Evolutionary conservation across 140 eudicot genomes (phyloP), one percentile per base, ranked within the genome.

Genomic region (Senecio squalidus): DNA sequence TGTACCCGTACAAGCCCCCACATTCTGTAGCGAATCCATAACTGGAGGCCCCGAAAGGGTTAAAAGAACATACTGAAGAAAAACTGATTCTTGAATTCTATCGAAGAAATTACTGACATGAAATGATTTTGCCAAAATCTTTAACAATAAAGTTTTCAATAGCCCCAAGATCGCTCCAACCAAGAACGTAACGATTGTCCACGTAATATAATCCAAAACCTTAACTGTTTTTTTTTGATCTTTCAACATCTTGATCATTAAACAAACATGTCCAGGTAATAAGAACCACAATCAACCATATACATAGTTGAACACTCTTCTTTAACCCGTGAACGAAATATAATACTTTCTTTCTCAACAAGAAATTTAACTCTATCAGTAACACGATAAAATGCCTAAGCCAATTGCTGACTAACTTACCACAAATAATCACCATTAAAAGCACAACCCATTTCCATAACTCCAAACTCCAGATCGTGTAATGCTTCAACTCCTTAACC

Each of bases 401-500:
- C 95, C 95, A 85, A n/a, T 69, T 55, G 9, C 94, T 78, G 13
- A 89, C 57, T 54, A 89, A 56, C 78, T 80, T 49, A 45, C 97
- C 97, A 43, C 82, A 75, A 71, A 89, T 74, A 24, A 80, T 80
- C 3, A 80, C 95, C 63, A 82, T 51, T 33, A 82, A 64, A 25
- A 85, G 93, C 73, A 83, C 65, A 59, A 67, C 65, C 95, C 97
- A 89, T 67, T 79, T 80, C 97, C 95, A 89, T 11, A 71, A 24
- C 69, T 71, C 76, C 68, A 89, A 53, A 5, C 82, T 76, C 85
- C 84, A 80, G 7, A 82, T 15, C 6, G 3, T 48, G 25, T 17
- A 22, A 18, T 44, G 25, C 56, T 66, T 34, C 58, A 85, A 28
- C 57, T 64, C 36, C 4, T 62, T 30, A 76, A 89, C 77, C 34